These are phyloP conservation scores for Coelastrella sp. DNA, from an alignment of 139 green algal species.

Conservation along the genomic window DNA sequence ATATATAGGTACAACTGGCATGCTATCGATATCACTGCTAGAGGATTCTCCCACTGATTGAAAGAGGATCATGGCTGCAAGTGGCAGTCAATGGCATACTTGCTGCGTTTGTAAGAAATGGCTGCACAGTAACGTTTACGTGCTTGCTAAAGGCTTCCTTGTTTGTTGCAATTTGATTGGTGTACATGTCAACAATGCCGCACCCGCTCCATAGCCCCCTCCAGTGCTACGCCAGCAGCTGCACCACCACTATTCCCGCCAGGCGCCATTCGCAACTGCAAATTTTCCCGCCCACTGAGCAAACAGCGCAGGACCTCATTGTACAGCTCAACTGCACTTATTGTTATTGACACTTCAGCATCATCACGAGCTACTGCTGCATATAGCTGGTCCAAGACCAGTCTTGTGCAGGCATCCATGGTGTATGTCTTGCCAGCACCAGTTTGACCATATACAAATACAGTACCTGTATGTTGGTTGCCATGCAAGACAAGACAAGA, in stretches of 20 bases:
- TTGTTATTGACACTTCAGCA: constrained; percentile 1
- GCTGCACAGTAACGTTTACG: no score
- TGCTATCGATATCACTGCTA: constrained; percentile 33
- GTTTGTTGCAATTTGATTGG: no score
- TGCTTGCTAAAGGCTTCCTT: no score
- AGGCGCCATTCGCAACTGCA: constrained; percentile 7
- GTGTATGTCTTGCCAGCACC: constrained; percentile 43
- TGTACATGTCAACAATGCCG: neutral
- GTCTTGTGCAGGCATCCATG: constrained; percentile 16
- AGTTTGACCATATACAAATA: constrained; percentile 46
- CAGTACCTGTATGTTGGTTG: constrained; percentile 22
- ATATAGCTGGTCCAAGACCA: constrained; percentile 20
- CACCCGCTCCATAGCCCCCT: constrained; percentile 38
- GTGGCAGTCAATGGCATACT: no score
- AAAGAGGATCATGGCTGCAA: no score
- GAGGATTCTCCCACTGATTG: no score
- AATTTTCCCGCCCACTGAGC: constrained; percentile 35
- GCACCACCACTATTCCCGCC: neutral
- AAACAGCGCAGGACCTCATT: constrained; percentile 45
- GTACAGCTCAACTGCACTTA: constrained; percentile 46
- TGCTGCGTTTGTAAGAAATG: no score
- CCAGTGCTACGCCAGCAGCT: constrained; percentile 28
- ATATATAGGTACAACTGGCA: no score
- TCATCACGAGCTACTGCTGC: neutral
- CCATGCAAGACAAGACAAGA: no score